Conservation (phyloP, 2,329 filamentous ascomycete species). For the Colletotrichum brevisporum region DNA sequence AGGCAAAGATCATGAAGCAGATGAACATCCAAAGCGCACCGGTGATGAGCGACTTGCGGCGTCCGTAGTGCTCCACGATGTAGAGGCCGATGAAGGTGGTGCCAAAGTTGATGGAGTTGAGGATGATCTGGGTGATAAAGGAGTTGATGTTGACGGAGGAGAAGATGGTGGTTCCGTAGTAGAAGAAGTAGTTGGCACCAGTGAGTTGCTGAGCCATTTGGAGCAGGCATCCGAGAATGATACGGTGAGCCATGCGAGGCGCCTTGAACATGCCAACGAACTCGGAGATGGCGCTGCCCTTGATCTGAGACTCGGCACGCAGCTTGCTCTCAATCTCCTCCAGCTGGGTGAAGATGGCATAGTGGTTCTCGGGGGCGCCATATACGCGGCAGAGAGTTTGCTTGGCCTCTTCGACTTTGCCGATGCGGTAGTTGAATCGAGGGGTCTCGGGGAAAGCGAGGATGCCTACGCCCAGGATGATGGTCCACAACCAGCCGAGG, state of each 20-base stretch:
- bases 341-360: slow-evolving; percentile 62
- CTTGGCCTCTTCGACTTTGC: slow-evolving; percentile 61
- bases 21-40: slow-evolving; percentile 74
- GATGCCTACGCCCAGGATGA: slow-evolving; percentile 64
- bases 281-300: slow-evolving; percentile 58
- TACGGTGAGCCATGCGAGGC: slow-evolving; percentile 75
- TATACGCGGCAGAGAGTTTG: slow-evolving; percentile 64
- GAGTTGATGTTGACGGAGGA: slow-evolving; percentile 65
- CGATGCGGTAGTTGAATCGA: slow-evolving; percentile 64
- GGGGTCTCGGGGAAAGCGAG: slow-evolving; percentile 67
- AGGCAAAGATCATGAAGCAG: slow-evolving; percentile 73
- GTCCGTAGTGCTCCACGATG: slow-evolving; percentile 77
- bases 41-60: slow-evolving; percentile 72
- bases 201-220: slow-evolving; percentile 78
- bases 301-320: slow-evolving; percentile 59
- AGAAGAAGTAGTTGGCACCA: slow-evolving; percentile 75
- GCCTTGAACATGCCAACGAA: slow-evolving; percentile 74
- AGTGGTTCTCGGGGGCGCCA: slow-evolving; percentile 58
- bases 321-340: slow-evolving; percentile 69
- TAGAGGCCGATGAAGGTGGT: slow-evolving; percentile 79
- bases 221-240: slow-evolving; percentile 70
- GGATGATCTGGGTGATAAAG: slow-evolving; percentile 77
- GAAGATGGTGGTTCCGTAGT: slow-evolving; percentile 71
- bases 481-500: slow-evolving; percentile 65
- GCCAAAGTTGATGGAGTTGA: slow-evolving; percentile 76